Base-by-base conservation (phyloP, 768 basidiomycete genomes). In the Auricularia auricula-judae region DNA sequence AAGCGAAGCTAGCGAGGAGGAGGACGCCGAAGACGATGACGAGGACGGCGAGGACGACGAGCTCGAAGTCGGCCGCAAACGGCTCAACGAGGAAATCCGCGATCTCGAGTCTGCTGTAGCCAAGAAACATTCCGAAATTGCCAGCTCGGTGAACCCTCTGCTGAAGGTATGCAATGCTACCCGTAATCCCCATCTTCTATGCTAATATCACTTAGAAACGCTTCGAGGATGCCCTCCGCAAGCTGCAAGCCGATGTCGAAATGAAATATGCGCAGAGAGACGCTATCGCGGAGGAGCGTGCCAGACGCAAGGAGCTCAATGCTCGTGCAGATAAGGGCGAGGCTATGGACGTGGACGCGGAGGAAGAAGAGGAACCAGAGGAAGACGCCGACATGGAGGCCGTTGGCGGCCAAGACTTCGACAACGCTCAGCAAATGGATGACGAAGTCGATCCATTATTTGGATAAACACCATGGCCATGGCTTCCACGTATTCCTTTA, bases 151-250 rank as follows among this genome's bases (percentile, higher is more conserved):
- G 3, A 97, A 97, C 73, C 88, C 90, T 43, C 82, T 96, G 64
- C 93, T 97, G 72, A 86, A 85, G 80, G 92, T 91, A 67, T 39
- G 76, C 18, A 7, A 69, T 34, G 39, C 14, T 42, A 29, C 29
- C 29, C 29, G 29, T 3, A 29, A 29, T 29, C 29, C 29, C 29
- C 29, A 29, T 34, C 12, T 36, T n/a, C 4, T 18, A 54, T 42
- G 18, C 64, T n/a, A 21, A 64, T 39, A 61, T 14, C 5, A 10
- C 43, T 4, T 70, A 94, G 88, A 89, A 88, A 83, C 93, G 93
- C 42, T 95, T 96, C 75, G 92, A 95, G 73, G 94, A 96, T 72
- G 88, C 90, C 18, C 75, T 95, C 70, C 91, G 87, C 79, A 97
- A 96, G 75, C 80, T 97, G 60, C 83, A 86, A 11, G 83, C 85